Percentiles rank a stretch among this genome's conserved stretches.
Conservation (phyloP, 129 eudicot genomes). For the Saposhnikovia divaricata region DNA sequence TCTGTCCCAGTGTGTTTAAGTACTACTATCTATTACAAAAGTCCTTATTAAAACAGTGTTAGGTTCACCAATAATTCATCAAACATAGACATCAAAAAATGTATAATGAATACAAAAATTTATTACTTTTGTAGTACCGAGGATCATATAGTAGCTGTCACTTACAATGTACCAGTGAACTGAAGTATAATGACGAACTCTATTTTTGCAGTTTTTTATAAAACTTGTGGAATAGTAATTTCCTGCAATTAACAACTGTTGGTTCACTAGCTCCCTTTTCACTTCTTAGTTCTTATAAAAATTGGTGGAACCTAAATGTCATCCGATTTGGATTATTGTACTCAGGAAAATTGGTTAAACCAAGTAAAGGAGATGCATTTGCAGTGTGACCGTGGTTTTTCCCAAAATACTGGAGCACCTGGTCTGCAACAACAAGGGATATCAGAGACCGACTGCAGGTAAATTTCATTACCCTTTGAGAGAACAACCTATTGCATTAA, state of each 20-base stretch:
- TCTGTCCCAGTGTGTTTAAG: too few relatives aligned
- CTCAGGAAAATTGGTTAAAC: constrained; percentile 69
- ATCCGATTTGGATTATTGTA: not conserved
- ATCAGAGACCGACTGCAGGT: constrained; percentile 43
- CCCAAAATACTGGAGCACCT: constrained; percentile 20
- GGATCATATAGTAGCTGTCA: not conserved
- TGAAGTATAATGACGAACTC: not conserved
- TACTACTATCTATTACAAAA: too few relatives aligned
- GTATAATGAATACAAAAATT: not conserved
- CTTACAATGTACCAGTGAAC: not conserved
- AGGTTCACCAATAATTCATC: too few relatives aligned
- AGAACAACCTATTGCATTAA: not conserved
- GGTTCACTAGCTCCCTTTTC: not conserved
- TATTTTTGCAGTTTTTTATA: not conserved
- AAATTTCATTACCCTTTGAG: constrained; percentile 11
- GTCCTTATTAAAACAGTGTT: too few relatives aligned
- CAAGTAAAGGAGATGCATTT: constrained; percentile 73
- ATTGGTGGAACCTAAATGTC: not conserved
- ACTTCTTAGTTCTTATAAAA: constrained; percentile 4
- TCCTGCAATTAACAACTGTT: not conserved
- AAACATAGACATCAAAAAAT: too few relatives aligned
- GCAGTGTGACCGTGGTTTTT: constrained; percentile 66
- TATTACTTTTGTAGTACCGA: not conserved
- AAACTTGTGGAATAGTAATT: not conserved
- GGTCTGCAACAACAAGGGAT: constrained; percentile 30